Conservation (phyloP, 768 basidiomycete genomes). For the Suillus spraguei region DNA sequence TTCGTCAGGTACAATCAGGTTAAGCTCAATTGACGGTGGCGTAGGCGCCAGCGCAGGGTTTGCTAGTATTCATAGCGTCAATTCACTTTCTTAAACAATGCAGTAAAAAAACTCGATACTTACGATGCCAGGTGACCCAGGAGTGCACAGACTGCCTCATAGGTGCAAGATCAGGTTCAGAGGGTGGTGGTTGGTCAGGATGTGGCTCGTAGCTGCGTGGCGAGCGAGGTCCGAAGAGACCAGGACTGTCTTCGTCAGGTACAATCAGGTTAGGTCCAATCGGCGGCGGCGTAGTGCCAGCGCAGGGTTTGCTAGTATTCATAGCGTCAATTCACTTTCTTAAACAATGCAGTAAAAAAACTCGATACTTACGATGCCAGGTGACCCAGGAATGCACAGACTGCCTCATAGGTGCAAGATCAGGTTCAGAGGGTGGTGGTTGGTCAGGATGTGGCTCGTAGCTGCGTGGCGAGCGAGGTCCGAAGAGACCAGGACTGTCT, state of each 20-base stretch:
- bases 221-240: conserved; percentile 78
- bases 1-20: conserved; percentile 59
- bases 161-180: conserved; percentile 39
- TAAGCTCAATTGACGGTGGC: conserved; percentile 59
- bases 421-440: conserved; percentile 35
- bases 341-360: conserved; percentile 9
- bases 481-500: conserved; percentile 71
- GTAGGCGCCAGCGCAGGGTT: conserved; percentile 59
- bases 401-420: conserved; percentile 41
- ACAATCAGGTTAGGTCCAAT: conserved; percentile 49
- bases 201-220: conserved; percentile 38
- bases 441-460: conserved; percentile 22
- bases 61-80: conserved; percentile 41
- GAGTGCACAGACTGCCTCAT: conserved; percentile 46
- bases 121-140: conserved; percentile 72
- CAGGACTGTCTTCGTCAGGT: conserved; percentile 59
- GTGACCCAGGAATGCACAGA: conserved; percentile 58
- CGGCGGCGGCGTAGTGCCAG: conserved; percentile 60
- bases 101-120: conserved; percentile 30
- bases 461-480: conserved; percentile 63
- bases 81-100: conserved; percentile 1
- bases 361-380: conserved; percentile 63
- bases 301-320: conserved; percentile 55
- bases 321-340: conserved; percentile 8
- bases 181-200: conserved; percentile 34